A percentile compares a stretch with the other conserved stretches of the same genome.
These are phyloP conservation scores for Nepenthes mirabilis DNA, from an alignment of 148 eudicot genomes.

Conservation along the genomic window DNA sequence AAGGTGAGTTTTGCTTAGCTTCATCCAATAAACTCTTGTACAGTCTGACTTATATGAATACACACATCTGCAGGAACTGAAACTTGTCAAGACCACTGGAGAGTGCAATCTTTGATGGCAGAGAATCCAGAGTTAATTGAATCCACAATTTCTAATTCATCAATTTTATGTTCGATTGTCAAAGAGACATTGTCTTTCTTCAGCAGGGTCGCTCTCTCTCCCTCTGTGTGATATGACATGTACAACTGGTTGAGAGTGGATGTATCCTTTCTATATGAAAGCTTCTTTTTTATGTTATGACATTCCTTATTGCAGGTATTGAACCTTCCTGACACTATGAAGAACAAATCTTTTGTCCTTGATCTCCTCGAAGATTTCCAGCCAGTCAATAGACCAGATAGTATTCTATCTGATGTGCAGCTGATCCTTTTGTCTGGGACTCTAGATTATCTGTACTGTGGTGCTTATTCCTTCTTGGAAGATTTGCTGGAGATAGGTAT, in stretches of 20 bases:
- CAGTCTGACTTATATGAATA: slow-evolving; percentile 1
- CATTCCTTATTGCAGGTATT: slow-evolving; percentile 24
- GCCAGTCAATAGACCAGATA: slow-evolving; percentile 22
- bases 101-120: slow-evolving; percentile 24
- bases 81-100: slow-evolving; percentile 49
- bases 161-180: slow-evolving; percentile 22
- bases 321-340: slow-evolving; percentile 25
- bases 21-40: slow-evolving; percentile 8
- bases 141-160: slow-evolving; percentile 18
- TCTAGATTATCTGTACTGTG: slow-evolving; percentile 31
- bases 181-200: slow-evolving; percentile 39
- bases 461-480: slow-evolving; percentile 37
- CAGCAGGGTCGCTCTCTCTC: slow-evolving; percentile 24
- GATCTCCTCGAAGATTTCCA: slow-evolving; percentile 41
- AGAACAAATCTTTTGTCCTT: slow-evolving; percentile 17
- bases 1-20: slow-evolving; percentile 16
- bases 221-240: not conserved
- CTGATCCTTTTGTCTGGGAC: slow-evolving; percentile 33
- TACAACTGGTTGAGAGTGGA: not conserved
- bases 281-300: not conserved
- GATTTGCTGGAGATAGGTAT: slow-evolving; percentile 36
- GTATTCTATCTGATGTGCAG: slow-evolving; percentile 23
- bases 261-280: not conserved
- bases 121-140: slow-evolving; percentile 30
- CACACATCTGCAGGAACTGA: slow-evolving; percentile 20